Percentiles rank a stretch among this genome's conserved stretches.
Conservation (phyloP, 495 filamentous ascomycete genomes). For the Aspergillus wentii region DNA sequence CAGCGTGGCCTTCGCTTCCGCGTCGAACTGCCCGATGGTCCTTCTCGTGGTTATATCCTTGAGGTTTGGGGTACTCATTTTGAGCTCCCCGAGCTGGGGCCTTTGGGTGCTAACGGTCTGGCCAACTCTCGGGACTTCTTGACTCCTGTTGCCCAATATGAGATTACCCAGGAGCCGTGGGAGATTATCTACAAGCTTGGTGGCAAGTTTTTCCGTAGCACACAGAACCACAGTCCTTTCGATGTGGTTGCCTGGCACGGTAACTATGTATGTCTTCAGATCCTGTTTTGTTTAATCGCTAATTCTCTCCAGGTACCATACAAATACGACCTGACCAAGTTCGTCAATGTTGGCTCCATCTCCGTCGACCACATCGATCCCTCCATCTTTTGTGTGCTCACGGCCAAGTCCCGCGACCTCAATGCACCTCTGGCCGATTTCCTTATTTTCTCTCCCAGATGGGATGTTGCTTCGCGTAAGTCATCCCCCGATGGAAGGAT, state of each 20-base stretch:
- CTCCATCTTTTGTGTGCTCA: slow-evolving; percentile 48
- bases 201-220: slow-evolving; percentile 44
- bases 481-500: neutral
- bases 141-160: slow-evolving; percentile 36
- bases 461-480: slow-evolving; percentile 44
- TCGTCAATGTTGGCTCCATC: slow-evolving; percentile 46
- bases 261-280: slow-evolving; percentile 33
- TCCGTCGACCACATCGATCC: slow-evolving; percentile 50
- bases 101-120: slow-evolving; percentile 45
- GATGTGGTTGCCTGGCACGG: slow-evolving; percentile 52
- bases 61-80: slow-evolving; percentile 46
- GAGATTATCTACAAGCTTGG: slow-evolving; percentile 47
- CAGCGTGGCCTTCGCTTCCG: slow-evolving; percentile 45
- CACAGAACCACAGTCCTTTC: slow-evolving; percentile 46
- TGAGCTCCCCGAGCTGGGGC: slow-evolving; percentile 46
- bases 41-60: slow-evolving; percentile 44
- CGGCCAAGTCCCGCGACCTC: slow-evolving; percentile 38
- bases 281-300: slow-evolving; percentile 3
- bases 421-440: slow-evolving; percentile 44
- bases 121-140: slow-evolving; percentile 48
- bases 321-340: slow-evolving; percentile 49
- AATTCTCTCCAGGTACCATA: slow-evolving; percentile 27
- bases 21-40: slow-evolving; percentile 39
- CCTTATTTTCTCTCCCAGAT: slow-evolving; percentile 45
- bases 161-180: slow-evolving; percentile 36